These are phyloP conservation scores for Angomonas deanei DNA, from an alignment of 208 protist genomes.

Conservation along the genomic window DNA sequence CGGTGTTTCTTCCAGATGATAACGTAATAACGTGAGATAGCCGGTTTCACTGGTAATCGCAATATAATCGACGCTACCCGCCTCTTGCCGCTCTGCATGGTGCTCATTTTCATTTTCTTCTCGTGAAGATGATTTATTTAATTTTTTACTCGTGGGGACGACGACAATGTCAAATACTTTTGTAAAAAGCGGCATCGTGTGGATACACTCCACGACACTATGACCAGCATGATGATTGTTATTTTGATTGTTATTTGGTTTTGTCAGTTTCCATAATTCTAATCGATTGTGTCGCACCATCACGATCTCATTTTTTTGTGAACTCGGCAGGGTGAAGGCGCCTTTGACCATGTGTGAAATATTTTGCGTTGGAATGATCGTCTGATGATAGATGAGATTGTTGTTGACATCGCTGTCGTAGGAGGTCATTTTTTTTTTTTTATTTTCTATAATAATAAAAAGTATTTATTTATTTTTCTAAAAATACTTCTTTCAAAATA, in stretches of 20 bases:
- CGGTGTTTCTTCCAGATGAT: constrained; percentile 69
- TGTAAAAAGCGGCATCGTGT: constrained; percentile 49
- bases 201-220: constrained; percentile 50
- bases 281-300: constrained; percentile 58
- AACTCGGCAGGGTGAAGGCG: constrained; percentile 65
- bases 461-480: constrained; percentile 5
- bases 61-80: constrained; percentile 84
- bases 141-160: constrained; percentile 32
- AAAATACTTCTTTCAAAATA: not conserved
- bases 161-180: constrained; percentile 54
- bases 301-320: constrained; percentile 40
- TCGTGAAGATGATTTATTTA: no score
- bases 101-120: no score
- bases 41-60: constrained; percentile 94
- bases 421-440: constrained; percentile 5
- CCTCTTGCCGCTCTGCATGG: not conserved
- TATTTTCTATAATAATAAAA: not conserved
- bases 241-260: constrained; percentile 10
- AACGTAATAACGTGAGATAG: constrained; percentile 93
- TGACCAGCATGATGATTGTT: not conserved
- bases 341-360: constrained; percentile 68
- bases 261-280: constrained; percentile 68
- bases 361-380: constrained; percentile 69
- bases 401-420: constrained; percentile 18
- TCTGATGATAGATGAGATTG: constrained; percentile 75